Base-by-base conservation (phyloP, 441 rosid species). In the Adansonia rubrostipa region DNA sequence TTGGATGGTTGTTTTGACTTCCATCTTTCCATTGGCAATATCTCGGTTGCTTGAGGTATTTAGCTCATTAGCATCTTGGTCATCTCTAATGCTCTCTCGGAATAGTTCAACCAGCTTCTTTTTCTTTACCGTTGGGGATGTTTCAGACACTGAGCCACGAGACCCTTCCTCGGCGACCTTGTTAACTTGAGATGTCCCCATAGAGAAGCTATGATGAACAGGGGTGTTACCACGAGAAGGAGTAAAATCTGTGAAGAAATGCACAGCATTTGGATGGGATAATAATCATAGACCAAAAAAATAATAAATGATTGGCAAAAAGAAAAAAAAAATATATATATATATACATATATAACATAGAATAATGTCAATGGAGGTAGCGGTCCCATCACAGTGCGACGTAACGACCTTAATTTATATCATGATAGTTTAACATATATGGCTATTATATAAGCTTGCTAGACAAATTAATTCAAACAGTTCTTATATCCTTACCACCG, bases 61-160 rank as follows among this genome's bases (percentile, higher is more conserved):
- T 40, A 56, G 73, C 33, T 75, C 71, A 51, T 76, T 82, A 54
- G 5, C 74, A 54, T 74, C 77, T 42, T 61, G 71, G n/a, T 82
- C 87, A 75, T 84, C 92, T 58, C 85, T 78, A 14, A 80, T 66
- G 76, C 92, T 90, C 51, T 93, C 95, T 74, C 50, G 84, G 80
- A 96, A 94, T 51, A 94, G 93, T 76, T 96, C 97, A 11, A 80
- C 85, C 40, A 96, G 91, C 79, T 87, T 93, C 93, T 88, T 88
- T 85, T 90, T 96, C 84, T 87, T 89, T 66, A 81, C 86, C 0
- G 65, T 22, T 24, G 86, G 83, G 33, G 96, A 86, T 45, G 84
- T 81, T 69, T 86, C 89, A 5, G 90, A 84, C 19, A 75, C 67
- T 20, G 86, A 80, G 79, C 63, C 77, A 1, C 90, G 80, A 22